A percentile compares a stretch with the other conserved stretches of the same genome.
Conservation (phyloP, 768 basidiomycete genomes). For the Leccinum boreale region DNA sequence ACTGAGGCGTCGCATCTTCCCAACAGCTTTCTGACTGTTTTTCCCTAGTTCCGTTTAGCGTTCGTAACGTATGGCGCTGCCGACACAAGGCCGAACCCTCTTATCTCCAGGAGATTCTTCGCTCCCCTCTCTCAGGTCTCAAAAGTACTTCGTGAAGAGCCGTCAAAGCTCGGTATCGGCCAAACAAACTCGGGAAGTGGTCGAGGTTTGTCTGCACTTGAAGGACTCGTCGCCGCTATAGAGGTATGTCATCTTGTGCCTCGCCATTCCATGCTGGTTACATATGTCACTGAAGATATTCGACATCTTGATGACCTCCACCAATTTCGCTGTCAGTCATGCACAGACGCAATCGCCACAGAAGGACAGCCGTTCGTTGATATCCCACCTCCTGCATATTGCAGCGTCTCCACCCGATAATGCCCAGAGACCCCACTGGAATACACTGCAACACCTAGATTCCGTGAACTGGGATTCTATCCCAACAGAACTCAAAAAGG, state of each 20-base stretch:
- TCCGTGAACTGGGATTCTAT: conserved; percentile 57
- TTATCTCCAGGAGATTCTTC: conserved; percentile 60
- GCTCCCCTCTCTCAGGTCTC: conserved; percentile 37
- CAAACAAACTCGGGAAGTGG: conserved; percentile 45
- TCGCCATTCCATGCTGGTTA: not conserved
- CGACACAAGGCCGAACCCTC: conserved; percentile 51
- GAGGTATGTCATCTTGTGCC: conserved; percentile 47
- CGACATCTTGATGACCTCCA: conserved; percentile 31
- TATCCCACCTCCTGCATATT: conserved; percentile 58
- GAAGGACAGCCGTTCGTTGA: conserved; percentile 27
- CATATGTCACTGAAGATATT: conserved; percentile 39
- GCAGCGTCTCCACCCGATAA: conserved; percentile 55
- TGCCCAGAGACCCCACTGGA: conserved; percentile 53
- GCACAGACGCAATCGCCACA: conserved; percentile 21
- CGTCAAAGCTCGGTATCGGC: conserved; percentile 54
- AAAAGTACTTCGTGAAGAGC: conserved; percentile 45
- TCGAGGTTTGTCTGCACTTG: conserved; percentile 63
- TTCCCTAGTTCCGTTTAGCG: conserved; percentile 41
- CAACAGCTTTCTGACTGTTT: not conserved
- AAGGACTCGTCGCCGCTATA: conserved; percentile 65
- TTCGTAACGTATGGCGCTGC: conserved; percentile 63
- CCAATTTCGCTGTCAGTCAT: conserved; percentile 11
- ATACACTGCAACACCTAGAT: conserved; percentile 47
- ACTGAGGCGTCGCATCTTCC: conserved; percentile 3
- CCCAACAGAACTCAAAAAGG: conserved; percentile 61